A percentile compares a stretch with the other conserved stretches of the same genome.
These are phyloP conservation scores for Leptoxyphium fumago DNA, from an alignment of 2,329 filamentous ascomycete genomes.

Conservation along the genomic window DNA sequence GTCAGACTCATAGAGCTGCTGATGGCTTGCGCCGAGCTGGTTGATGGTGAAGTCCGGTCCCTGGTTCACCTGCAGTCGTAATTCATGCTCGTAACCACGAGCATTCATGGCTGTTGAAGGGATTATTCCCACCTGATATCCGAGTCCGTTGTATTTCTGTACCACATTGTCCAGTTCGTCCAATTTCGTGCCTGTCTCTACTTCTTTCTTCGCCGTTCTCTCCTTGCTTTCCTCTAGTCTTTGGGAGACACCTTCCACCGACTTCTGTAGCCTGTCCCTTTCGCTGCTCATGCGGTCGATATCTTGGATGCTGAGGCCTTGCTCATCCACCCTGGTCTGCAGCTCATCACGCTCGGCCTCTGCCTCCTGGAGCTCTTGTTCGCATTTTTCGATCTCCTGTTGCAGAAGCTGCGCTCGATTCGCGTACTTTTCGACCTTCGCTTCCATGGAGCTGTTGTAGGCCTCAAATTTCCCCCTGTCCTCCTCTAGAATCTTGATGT, in stretches of 20 bases:
- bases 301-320: conserved; percentile 93
- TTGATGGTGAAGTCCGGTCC: conserved; percentile 54
- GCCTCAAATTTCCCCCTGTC: conserved; percentile 91
- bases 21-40: conserved; percentile 30
- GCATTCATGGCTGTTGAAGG: conserved; percentile 74
- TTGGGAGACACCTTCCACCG: conserved; percentile 59
- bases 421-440: conserved; percentile 80
- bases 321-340: conserved; percentile 76
- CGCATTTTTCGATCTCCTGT: conserved; percentile 68
- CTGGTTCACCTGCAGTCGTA: conserved; percentile 68
- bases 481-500: conserved; percentile 86
- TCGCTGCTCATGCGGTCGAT: conserved; percentile 98
- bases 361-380: conserved; percentile 58
- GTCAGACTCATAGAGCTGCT: conserved; percentile 44
- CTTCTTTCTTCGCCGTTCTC: conserved; percentile 69
- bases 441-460: conserved; percentile 74
- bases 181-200: conserved; percentile 70
- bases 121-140: conserved; percentile 86
- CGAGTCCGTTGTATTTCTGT: conserved; percentile 83
- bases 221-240: conserved; percentile 76
- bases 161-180: conserved; percentile 86
- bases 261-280: conserved; percentile 80
- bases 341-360: conserved; percentile 69
- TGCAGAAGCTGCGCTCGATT: conserved; percentile 67
- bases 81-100: conserved; percentile 70